Percentiles rank a stretch among this genome's conserved stretches.
phyloP scores from a whole-genome alignment of 192 early-diverging fungal genomes.

The Jimgerdemannia lactiflua region DNA sequence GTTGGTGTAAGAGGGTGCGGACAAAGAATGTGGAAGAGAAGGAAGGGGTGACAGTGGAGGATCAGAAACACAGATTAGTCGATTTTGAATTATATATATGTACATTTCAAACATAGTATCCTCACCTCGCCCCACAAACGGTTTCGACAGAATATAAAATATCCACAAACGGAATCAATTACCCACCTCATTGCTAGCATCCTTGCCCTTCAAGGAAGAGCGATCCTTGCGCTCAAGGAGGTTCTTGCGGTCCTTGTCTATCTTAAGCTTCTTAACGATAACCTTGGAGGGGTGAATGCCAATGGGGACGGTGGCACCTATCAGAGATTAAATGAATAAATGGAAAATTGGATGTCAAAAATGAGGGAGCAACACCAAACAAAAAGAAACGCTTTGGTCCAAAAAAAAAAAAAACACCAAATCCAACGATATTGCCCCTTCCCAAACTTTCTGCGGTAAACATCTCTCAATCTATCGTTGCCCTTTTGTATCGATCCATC shows the following conservation, averaged over 20 bases:
- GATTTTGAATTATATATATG: not conserved
- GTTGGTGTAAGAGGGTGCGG: no score
- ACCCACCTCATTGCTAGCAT: conserved; percentile 33
- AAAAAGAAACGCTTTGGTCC: no score
- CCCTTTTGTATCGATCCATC: no score
- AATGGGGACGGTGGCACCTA: conserved; percentile 73
- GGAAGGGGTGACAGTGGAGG: not conserved
- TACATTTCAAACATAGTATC: not conserved
- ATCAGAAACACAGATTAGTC: not conserved
- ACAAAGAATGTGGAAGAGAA: not conserved
- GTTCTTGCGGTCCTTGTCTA: conserved; percentile 94
- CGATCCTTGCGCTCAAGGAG: conserved; percentile 89
- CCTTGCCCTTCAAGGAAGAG: conserved; percentile 10
- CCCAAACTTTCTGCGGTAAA: no score
- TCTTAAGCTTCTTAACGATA: conserved; percentile 90
- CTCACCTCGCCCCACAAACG: no score
- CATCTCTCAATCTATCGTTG: no score
- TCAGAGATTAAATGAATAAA: not conserved
- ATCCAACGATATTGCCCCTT: no score
- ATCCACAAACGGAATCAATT: not conserved
- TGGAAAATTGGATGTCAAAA: not conserved
- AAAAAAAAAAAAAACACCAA: no score
- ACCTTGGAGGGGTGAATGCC: conserved; percentile 99
- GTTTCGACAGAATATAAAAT: not conserved
- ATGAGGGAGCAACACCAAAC: no score